Evolutionary conservation across 2,329 filamentous ascomycete genomes (phyloP), one percentile per base, ranked within the genome.

Genomic region (Capronia americana): DNA sequence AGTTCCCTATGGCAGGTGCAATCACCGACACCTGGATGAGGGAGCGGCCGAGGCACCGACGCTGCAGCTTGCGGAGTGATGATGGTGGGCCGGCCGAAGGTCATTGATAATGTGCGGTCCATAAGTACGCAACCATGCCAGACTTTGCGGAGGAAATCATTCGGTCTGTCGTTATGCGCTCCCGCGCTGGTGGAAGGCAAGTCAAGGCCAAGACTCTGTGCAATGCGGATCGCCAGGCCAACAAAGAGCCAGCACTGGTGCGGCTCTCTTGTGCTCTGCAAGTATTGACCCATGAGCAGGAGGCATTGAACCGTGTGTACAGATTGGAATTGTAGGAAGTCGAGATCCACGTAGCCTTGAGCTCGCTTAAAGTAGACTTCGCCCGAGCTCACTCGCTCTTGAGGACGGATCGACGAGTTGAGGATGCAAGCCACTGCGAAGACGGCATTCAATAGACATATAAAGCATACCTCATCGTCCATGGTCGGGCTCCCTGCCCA

Each of bases 241-340:
- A 82, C 79, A 1, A 81, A 77, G 73, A 84, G 83, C 83, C 83
- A 85, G 1, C 81, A 84, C 64, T 83, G 79, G 63, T 84, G 79
- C 0, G 80, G 79, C 7, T 79, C 78, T 14, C 82, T 78, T 0
- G 82, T 84, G 56, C 83, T 82, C 55, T 84, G 83, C 0, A 84
- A 71, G 65, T 84, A 84, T 55, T 83, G 82, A 11, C 79, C 81
- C 67, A 82, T 81, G 4, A 85, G 73, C 0, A 85, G 72, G 0
- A 84, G 72, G 57, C 80, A 83, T 67, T 84, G 83, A 0, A 84
- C 79, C 0, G 82, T 62, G 51, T 79, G 80, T 0, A 81, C 69
- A 0, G 81, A 83, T 0, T 79, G 79, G 0, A 77, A 73, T 12
- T 82, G 76, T 77, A 63, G 30, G 14, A 66, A 51, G 12, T 78